Evolutionary conservation across 148 eudicot genomes (phyloP), one percentile per base, ranked within the genome.

Genomic region (Agrostemma githago): DNA sequence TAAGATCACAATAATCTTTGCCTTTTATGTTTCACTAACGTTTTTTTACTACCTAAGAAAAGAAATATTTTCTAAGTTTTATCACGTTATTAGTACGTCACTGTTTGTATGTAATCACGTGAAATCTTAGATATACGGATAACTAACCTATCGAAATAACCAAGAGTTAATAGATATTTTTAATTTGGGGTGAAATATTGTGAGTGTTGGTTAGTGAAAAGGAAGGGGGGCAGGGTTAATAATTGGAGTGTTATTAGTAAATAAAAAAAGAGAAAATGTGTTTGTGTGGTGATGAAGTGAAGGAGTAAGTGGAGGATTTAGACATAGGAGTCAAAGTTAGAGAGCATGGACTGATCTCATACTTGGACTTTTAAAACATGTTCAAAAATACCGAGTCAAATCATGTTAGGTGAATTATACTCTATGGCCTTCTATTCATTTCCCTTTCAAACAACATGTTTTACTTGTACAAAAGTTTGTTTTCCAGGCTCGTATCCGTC

Each of bases 151-250:
- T 26, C 34, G 1, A 26, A 26, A 26, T 26, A 26, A 26, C 0
- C 1, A 26, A 26, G 34, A 26, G 34, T 26, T 26, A n/a, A n/a
- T n/a, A n/a, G n/a, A n/a, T n/a, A n/a, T n/a, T 26, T 26, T 26
- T 26, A 0, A 26, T 26, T 26, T 26, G 34, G 56, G n/a, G 11
- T 43, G 4, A 43, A 73, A 44, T 10, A 12, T 56, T 40, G 74
- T 42, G 68, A 54, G 76, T 67, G 65, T 70, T 75, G 79, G 72
- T 65, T 71, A 42, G 60, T 43, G 79, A 80, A 76, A 72, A 71
- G 63, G 69, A 66, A 58, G 67, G 68, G 59, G 20, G 34, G 1
- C 34, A 26, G 1, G 34, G 62, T 72, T 61, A 41, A 65, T 7
- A 37, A 17, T 40, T 41, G 21, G 3, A 11, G 26, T 57, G 56